Percentiles rank a stretch among this genome's conserved stretches.
phyloP scores from a whole-genome alignment of 805 yeast species.

The Suhomyces sp. region DNA sequence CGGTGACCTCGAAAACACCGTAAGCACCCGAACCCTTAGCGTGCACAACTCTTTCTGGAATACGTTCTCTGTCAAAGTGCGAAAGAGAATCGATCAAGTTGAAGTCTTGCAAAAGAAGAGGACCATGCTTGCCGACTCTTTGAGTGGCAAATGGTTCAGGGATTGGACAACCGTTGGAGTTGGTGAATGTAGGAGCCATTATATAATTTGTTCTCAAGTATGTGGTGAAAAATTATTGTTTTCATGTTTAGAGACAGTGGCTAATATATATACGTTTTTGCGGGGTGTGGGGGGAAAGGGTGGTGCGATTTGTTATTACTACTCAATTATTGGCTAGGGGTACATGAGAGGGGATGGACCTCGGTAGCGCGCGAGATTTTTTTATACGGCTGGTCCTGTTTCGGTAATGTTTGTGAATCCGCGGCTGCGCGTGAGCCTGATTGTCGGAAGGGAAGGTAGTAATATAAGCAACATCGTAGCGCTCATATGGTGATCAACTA shows the following conservation, averaged over 20 bases:
- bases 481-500: not conserved
- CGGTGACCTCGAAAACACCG: conserved; percentile 58
- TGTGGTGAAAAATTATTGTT: not conserved
- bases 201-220: not conserved
- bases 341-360: conserved; percentile 1
- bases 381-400: not conserved
- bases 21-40: conserved; percentile 67
- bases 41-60: conserved; percentile 67
- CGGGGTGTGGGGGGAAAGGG: conserved; percentile 1
- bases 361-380: not conserved
- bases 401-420: not conserved
- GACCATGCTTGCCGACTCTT: conserved; percentile 55
- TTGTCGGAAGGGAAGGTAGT: not conserved
- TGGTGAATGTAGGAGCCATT: conserved; percentile 63
- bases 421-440: not conserved
- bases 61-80: conserved; percentile 62
- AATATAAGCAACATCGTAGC: not conserved
- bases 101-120: conserved; percentile 56
- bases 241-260: not conserved
- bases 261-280: conserved; percentile 1
- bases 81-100: conserved; percentile 55
- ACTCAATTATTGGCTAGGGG: not conserved
- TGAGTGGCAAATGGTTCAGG: conserved; percentile 61
- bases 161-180: conserved; percentile 74
- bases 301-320: conserved; percentile 2